These are phyloP conservation scores for Elaeagnus macrophylla DNA, from an alignment of 306 rosid species.

Conservation along the genomic window DNA sequence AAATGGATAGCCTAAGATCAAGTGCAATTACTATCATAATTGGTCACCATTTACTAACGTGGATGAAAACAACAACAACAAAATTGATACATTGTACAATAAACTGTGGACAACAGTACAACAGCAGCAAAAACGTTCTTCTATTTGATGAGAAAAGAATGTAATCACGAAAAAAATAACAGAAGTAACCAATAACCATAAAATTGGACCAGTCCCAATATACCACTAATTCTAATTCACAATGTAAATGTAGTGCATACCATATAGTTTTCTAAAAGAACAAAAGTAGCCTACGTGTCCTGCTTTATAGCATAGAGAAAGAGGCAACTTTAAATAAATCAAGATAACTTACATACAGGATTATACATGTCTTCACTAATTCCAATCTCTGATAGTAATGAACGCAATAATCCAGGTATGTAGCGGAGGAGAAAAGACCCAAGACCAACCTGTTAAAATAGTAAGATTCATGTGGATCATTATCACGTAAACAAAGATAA, in stretches of 20 bases:
- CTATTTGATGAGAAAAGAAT: no score
- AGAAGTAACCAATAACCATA: no score
- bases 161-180: no score
- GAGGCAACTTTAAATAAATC: slow-evolving; percentile 20
- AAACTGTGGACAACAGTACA: no score
- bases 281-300: not conserved
- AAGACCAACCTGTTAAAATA: slow-evolving; percentile 54
- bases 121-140: no score
- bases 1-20: not conserved
- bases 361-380: slow-evolving; percentile 77
- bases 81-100: no score
- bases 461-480: slow-evolving; percentile 15
- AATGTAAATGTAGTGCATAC: no score
- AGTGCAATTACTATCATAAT: not conserved
- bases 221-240: no score
- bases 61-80: no score
- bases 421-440: slow-evolving; percentile 72
- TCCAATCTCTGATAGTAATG: slow-evolving; percentile 64
- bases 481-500: slow-evolving; percentile 10
- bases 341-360: slow-evolving; percentile 76
- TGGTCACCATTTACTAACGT: no score
- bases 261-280: not conserved
- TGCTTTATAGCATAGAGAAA: slow-evolving; percentile 9
- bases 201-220: no score
- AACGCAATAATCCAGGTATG: slow-evolving; percentile 51